phyloP scores from a whole-genome alignment of 2,329 filamentous ascomycete species.

The Fusarium napiforme region DNA sequence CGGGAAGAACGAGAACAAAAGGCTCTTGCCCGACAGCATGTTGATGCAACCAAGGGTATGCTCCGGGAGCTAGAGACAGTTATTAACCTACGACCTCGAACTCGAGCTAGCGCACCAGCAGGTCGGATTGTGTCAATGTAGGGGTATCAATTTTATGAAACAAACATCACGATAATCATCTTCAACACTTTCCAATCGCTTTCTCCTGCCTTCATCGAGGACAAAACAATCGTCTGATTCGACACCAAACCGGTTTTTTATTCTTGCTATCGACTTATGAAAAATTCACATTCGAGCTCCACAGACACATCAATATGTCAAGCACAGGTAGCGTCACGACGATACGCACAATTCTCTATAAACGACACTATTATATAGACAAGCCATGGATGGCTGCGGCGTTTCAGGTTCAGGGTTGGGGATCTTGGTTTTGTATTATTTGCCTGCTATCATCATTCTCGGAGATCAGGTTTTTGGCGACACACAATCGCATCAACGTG shows the following conservation, averaged over 20 bases:
- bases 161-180: slow-evolving; percentile 15
- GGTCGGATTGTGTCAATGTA: slow-evolving; percentile 58
- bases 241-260: slow-evolving; percentile 10
- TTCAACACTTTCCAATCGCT: slow-evolving; percentile 4
- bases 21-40: slow-evolving; percentile 75
- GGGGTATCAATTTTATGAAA: slow-evolving; percentile 31
- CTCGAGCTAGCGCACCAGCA: slow-evolving; percentile 51
- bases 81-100: slow-evolving; percentile 68
- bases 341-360: slow-evolving; percentile 34
- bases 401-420: slow-evolving; percentile 6
- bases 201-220: slow-evolving; percentile 3
- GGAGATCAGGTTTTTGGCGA: not conserved
- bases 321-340: slow-evolving; percentile 33
- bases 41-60: slow-evolving; percentile 88
- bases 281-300: slow-evolving; percentile 14
- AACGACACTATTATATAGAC: slow-evolving; percentile 30
- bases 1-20: slow-evolving; percentile 85
- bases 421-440: slow-evolving; percentile 9
- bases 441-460: not conserved
- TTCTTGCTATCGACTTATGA: slow-evolving; percentile 27
- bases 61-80: slow-evolving; percentile 92
- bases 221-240: slow-evolving; percentile 9
- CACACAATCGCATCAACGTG: not conserved
- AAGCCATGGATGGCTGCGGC: slow-evolving; percentile 25
- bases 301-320: slow-evolving; percentile 29